phyloP scores from a whole-genome alignment of 2,329 filamentous ascomycete species.

The Microcera coccophila region DNA sequence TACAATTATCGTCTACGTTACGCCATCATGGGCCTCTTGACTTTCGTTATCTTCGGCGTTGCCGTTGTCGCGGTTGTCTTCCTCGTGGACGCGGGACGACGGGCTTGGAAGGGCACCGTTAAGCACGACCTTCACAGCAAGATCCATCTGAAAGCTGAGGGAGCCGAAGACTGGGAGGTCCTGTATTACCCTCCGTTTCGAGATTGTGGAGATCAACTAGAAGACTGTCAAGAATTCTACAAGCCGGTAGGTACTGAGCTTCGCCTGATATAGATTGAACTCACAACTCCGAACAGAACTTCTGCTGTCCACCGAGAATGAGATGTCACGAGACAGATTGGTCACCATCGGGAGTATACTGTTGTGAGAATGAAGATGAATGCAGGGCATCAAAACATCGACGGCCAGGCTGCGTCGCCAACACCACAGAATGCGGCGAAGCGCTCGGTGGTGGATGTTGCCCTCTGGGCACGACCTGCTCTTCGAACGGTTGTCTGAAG shows the following conservation, averaged over 20 bases:
- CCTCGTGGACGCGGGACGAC: constrained; percentile 8
- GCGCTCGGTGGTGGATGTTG: constrained; percentile 13
- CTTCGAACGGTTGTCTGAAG: constrained; percentile 12
- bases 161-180: background rate
- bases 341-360: constrained; percentile 12
- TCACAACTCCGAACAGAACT: constrained; percentile 5
- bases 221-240: constrained; percentile 13
- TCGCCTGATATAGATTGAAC: background rate
- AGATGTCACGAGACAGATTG: constrained; percentile 6
- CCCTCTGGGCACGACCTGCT: constrained; percentile 11
- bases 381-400: constrained; percentile 10
- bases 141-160: background rate
- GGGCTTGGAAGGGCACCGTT: background rate
- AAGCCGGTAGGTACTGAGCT: constrained; percentile 7
- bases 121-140: constrained; percentile 1
- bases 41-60: constrained; percentile 19
- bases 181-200: constrained; percentile 7
- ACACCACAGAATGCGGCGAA: constrained; percentile 12
- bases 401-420: constrained; percentile 7
- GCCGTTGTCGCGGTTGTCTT: constrained; percentile 20
- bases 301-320: constrained; percentile 9
- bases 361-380: constrained; percentile 12
- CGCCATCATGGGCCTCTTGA: constrained; percentile 23
- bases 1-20: constrained; percentile 26
- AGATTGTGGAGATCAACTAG: constrained; percentile 5